Base-by-base conservation (phyloP, 169 alveolate species). In the Babesia bovis region DNA sequence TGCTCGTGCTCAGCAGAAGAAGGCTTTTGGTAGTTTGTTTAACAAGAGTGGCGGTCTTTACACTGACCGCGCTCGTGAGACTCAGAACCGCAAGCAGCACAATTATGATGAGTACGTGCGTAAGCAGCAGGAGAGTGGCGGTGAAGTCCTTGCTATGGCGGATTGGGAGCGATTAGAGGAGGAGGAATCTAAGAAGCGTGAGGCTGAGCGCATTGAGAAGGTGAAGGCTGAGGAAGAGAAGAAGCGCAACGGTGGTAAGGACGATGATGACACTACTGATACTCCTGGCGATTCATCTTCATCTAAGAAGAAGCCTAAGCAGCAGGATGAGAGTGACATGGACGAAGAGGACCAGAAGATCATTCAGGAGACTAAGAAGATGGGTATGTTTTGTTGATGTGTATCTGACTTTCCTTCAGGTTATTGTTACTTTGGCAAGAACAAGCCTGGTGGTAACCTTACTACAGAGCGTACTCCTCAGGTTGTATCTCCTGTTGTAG, bases 291-390 rank as follows among this genome's bases (percentile, higher is more conserved):
- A 74, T 4, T 56, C 88, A 15, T 26, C 81, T 59, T 21, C 47
- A 74, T 9, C 47, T 1, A 41, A 81, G 0, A 66, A 58, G 52
- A 63, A 63, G 73, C 42, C 42, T 44, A 32, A 58, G 5, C 21
- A 44, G 66, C 77, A 51, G 66, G 87, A 60, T 65, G 90, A 50
- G 55, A 63, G 81, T 4, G 95, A 91, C 30, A 61, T 91, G 32
- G 95, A 91, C 55, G 95, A 91, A 38, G 95, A 91, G 78, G 95
- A 91, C 67, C 81, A 87, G 58, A 91, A 83, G 79, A 91, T 91
- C 33, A 84, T 91, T 25, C 79, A 84, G 49, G 95, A 91, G 58
- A 91, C 95, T 3, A 91, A 90, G 60, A 91, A 91, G 74, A 91
- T 91, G 95, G 95, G 85, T 76, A 25, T 59, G 45, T 7, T 38